A percentile compares a stretch with the other conserved stretches of the same genome.
Conservation (phyloP, 2,329 filamentous ascomycete genomes). For the Massarina eburnea region DNA sequence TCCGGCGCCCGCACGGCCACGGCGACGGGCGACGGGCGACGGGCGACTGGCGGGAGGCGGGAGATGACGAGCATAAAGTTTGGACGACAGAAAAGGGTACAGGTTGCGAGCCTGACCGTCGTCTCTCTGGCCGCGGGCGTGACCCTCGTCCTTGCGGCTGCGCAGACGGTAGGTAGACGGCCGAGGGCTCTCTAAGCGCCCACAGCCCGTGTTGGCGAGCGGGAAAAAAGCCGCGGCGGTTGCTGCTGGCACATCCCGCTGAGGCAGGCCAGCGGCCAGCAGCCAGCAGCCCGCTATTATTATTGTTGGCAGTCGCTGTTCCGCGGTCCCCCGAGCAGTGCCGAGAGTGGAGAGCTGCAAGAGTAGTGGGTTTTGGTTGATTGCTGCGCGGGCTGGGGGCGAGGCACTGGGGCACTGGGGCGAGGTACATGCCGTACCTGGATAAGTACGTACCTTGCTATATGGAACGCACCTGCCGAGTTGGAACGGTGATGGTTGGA, state of each 20-base stretch:
- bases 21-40: conserved; percentile 16
- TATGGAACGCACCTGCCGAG: conserved; percentile 27
- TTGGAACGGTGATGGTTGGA: conserved; percentile 17
- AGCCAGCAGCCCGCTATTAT: not conserved
- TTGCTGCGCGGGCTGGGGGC: conserved; percentile 7
- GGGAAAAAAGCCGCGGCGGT: too few relatives aligned
- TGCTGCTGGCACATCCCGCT: conserved; percentile 4
- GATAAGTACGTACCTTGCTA: conserved; percentile 16
- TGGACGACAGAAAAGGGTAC: conserved; percentile 31
- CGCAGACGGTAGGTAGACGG: too few relatives aligned
- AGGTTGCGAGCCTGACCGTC: too few relatives aligned
- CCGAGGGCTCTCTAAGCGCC: too few relatives aligned
- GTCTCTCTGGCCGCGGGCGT: too few relatives aligned
- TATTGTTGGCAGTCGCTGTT: conserved; percentile 18
- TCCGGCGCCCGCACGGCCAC: conserved; percentile 25
- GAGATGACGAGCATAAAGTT: conserved; percentile 44
- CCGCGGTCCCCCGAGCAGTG: conserved; percentile 17
- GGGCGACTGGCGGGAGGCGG: conserved; percentile 38
- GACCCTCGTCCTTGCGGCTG: too few relatives aligned
- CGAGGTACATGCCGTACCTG: not conserved
- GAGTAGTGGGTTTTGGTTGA: conserved; percentile 7
- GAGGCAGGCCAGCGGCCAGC: conserved; percentile 3
- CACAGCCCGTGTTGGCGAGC: too few relatives aligned
- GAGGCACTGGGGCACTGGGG: not conserved
- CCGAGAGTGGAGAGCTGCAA: conserved; percentile 27